phyloP scores from a whole-genome alignment of 352 stramenopile genomes.

The Phytopythium aichiense region DNA sequence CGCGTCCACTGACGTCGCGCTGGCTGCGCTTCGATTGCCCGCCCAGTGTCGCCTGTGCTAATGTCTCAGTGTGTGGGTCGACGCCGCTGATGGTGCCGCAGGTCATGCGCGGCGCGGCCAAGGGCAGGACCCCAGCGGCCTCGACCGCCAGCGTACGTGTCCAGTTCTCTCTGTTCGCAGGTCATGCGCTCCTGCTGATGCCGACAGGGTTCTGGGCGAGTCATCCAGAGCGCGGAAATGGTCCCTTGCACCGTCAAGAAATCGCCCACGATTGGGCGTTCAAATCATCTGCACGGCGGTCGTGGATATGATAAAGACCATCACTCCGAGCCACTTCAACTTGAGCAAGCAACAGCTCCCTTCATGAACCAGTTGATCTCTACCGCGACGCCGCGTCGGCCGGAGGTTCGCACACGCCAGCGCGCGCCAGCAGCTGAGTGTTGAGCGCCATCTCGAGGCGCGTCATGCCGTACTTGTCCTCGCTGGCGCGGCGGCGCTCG shows the following conservation, averaged over 20 bases:
- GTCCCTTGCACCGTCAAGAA: conserved; percentile 40
- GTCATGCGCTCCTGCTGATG: not conserved
- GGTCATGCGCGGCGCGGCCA: conserved; percentile 22
- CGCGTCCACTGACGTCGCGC: not conserved
- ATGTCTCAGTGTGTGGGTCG: conserved; percentile 44
- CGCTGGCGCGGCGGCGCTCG: conserved; percentile 25
- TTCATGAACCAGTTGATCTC: too few relatives aligned
- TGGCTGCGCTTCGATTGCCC: not conserved
- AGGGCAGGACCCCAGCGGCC: conserved; percentile 17
- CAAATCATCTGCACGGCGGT: too few relatives aligned
- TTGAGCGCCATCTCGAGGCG: conserved; percentile 58
- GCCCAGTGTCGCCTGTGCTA: not conserved
- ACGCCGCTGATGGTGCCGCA: conserved; percentile 50
- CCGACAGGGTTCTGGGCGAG: not conserved
- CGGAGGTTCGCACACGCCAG: conserved; percentile 19
- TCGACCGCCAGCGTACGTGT: conserved; percentile 23
- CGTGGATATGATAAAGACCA: too few relatives aligned
- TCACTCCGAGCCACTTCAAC: too few relatives aligned
- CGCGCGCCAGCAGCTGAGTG: conserved; percentile 33
- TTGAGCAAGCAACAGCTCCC: too few relatives aligned
- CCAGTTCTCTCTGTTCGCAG: not conserved
- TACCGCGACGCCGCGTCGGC: conserved; percentile 8
- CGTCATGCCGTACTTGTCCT: conserved; percentile 70
- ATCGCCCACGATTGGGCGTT: too few relatives aligned
- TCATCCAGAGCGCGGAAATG: conserved; percentile 45